Conservation (phyloP, 129 eudicot genomes). For the Pittosporum tobira region DNA sequence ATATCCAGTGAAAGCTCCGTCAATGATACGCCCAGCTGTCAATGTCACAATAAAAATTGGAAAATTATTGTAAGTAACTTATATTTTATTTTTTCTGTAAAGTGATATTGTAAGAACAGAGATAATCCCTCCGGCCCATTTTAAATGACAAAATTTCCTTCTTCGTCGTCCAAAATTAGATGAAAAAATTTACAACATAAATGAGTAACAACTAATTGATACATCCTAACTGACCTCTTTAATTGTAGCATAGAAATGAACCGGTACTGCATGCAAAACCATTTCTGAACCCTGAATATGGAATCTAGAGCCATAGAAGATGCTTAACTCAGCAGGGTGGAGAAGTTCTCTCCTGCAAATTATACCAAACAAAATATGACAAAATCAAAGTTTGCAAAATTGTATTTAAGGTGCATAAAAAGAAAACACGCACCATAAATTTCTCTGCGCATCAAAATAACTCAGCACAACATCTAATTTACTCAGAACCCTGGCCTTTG, state of each 20-base stretch:
- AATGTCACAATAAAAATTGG: conserved; percentile 17
- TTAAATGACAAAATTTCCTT: background rate
- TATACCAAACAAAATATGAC: conserved; percentile 7
- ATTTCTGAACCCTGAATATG: conserved; percentile 31
- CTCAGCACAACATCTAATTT: conserved; percentile 35
- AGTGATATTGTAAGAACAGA: background rate
- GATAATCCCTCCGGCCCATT: background rate
- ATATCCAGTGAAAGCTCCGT: conserved; percentile 81
- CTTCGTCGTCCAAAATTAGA: background rate
- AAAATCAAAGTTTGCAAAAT: conserved; percentile 5
- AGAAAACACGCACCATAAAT: conserved; percentile 46
- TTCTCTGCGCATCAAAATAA: conserved; percentile 66
- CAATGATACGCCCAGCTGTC: conserved; percentile 59
- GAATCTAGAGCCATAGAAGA: conserved; percentile 51
- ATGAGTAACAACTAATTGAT: conserved; percentile 4
- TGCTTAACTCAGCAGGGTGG: conserved; percentile 58
- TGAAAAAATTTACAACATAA: background rate
- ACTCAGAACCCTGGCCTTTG: conserved; percentile 71
- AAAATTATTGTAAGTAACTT: conserved; percentile 5
- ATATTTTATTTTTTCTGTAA: too few species aligned
- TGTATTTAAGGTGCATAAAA: background rate
- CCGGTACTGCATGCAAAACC: conserved; percentile 34
- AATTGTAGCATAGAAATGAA: conserved; percentile 49
- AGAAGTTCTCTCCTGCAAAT: conserved; percentile 64
- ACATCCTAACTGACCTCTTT: conserved; percentile 62